Percentiles rank a stretch among this genome's conserved stretches.
phyloP scores from a whole-genome alignment of 306 rosid species.

The Cicer bijugum region DNA sequence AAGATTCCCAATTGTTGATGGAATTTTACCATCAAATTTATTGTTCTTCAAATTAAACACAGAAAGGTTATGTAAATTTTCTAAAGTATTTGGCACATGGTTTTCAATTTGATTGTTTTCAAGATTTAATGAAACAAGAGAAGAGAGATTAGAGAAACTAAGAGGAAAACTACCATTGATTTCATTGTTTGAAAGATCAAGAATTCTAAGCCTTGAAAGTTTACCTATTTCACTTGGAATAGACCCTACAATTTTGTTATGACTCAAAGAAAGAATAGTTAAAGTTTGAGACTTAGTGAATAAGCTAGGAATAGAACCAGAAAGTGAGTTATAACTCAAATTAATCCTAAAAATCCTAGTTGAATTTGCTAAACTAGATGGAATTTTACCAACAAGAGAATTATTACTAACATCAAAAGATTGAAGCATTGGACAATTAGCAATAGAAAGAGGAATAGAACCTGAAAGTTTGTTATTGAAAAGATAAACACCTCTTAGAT shows the following conservation, averaged over 20 bases:
- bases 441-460: conserved; percentile 77
- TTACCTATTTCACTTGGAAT: conserved; percentile 71
- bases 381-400: conserved; percentile 67
- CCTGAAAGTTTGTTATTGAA: conserved; percentile 90
- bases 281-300: conserved; percentile 60
- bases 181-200: conserved; percentile 78
- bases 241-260: conserved; percentile 66
- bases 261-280: conserved; percentile 63
- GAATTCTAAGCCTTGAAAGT: conserved; percentile 62
- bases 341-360: conserved; percentile 71
- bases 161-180: conserved; percentile 76
- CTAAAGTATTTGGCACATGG: conserved; percentile 59
- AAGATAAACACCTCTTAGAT: conserved; percentile 91
- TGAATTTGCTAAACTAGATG: conserved; percentile 70
- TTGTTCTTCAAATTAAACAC: conserved; percentile 68
- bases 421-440: conserved; percentile 74
- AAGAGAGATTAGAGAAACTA: conserved; percentile 65
- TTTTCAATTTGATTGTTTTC: conserved; percentile 56
- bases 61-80: conserved; percentile 63
- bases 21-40: conserved; percentile 73
- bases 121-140: conserved; percentile 62
- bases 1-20: conserved; percentile 74
- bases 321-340: conserved; percentile 78
- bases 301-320: conserved; percentile 73
- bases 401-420: conserved; percentile 86